Percentiles rank a stretch among this genome's conserved stretches.
These are phyloP conservation scores for Fonsecaea multimorphosa DNA, from an alignment of 2,329 filamentous ascomycete species.

Conservation along the genomic window DNA sequence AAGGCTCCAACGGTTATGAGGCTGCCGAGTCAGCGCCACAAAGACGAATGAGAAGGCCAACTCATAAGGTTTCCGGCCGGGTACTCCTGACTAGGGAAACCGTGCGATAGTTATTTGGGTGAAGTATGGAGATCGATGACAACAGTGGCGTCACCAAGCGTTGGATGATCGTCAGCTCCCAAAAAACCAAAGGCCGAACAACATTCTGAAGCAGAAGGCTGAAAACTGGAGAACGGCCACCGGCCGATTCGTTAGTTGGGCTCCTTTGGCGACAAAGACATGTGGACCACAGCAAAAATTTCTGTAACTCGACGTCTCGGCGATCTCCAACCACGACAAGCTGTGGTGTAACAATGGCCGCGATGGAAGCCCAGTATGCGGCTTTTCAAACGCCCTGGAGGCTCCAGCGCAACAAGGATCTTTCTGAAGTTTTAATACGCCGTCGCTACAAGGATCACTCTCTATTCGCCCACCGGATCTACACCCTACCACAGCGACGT, in stretches of 20 bases:
- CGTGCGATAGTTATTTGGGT: neutral
- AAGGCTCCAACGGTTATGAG: neutral
- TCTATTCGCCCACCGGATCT: conserved; percentile 20
- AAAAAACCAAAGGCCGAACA: neutral
- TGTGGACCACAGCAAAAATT: neutral
- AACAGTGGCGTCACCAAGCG: conserved; percentile 18
- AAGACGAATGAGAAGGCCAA: conserved; percentile 1
- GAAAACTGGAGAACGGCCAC: conserved; percentile 4
- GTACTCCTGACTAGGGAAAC: conserved; percentile 15
- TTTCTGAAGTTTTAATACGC: neutral
- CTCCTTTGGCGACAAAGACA: neutral
- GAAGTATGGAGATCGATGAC: conserved; percentile 11
- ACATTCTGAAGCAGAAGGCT: neutral
- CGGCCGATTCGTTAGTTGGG: neutral
- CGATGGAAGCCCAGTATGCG: too few relatives aligned
- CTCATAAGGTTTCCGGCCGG: neutral
- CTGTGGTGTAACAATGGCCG: too few relatives aligned
- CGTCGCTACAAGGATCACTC: neutral
- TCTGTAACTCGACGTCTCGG: conserved; percentile 6
- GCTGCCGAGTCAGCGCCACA: neutral
- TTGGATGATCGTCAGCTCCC: conserved; percentile 6
- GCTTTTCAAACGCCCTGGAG: neutral
- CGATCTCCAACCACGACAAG: neutral
- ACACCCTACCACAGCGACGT: conserved; percentile 26
- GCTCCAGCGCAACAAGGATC: neutral